Evolutionary conservation across 148 eudicot species (phyloP).

Genomic region (Persicaria maculosa): DNA sequence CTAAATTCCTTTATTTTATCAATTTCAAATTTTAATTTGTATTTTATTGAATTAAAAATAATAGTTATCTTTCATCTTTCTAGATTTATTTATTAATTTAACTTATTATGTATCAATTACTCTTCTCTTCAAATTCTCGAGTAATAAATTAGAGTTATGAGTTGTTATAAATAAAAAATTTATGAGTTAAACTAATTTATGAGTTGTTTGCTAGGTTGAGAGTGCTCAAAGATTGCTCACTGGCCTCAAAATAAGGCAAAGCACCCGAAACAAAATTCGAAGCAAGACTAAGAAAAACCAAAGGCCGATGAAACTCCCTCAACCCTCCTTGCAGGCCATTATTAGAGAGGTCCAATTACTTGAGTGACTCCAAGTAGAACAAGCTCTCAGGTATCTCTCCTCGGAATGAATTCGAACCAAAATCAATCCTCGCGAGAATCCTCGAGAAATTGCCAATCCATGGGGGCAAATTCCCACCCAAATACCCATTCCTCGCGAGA

Average conservation of each 20-base stretch:
- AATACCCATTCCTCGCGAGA: slow-evolving; percentile 20
- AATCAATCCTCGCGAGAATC: slow-evolving; percentile 39
- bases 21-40: slow-evolving; percentile 11
- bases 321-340: slow-evolving; percentile 53
- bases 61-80: too few relatives aligned
- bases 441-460: slow-evolving; percentile 69
- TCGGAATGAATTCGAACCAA: slow-evolving; percentile 52
- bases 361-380: slow-evolving; percentile 44
- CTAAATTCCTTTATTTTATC: background rate
- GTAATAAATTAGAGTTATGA: too few relatives aligned
- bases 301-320: slow-evolving; percentile 54
- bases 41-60: too few relatives aligned
- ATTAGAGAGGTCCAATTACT: slow-evolving; percentile 62
- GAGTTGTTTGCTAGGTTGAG: slow-evolving; percentile 74
- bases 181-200: too few relatives aligned
- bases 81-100: too few relatives aligned
- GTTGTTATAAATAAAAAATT: too few relatives aligned
- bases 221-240: slow-evolving; percentile 45
- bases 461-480: slow-evolving; percentile 46
- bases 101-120: too few relatives aligned
- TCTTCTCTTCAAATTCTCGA: too few relatives aligned
- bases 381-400: slow-evolving; percentile 66
- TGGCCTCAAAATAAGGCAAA: slow-evolving; percentile 63
- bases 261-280: slow-evolving; percentile 64
- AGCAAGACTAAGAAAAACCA: slow-evolving; percentile 57